phyloP scores from a whole-genome alignment of 495 filamentous ascomycete species.

The Penicillium lividum region DNA sequence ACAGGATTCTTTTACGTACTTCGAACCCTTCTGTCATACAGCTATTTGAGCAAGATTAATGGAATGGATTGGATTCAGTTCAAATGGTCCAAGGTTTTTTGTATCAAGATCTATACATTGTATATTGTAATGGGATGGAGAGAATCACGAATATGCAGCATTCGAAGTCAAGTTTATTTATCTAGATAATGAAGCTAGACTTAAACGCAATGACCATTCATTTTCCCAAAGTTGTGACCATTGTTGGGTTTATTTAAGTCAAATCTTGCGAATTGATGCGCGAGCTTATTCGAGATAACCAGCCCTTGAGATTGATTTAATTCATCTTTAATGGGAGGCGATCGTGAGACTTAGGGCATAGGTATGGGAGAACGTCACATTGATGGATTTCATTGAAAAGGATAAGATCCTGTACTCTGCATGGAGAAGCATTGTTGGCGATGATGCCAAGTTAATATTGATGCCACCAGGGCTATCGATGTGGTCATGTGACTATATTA shows the following conservation, averaged over 20 bases:
- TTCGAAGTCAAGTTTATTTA: background rate
- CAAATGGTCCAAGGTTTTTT: background rate
- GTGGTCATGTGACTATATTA: conserved; percentile 7
- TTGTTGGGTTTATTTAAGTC: background rate
- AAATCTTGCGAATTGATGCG: background rate
- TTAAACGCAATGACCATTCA: background rate
- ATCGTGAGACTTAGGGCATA: background rate
- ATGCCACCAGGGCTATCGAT: conserved; percentile 15
- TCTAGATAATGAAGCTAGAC: background rate
- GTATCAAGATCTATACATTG: conserved; percentile 2
- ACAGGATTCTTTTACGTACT: conserved; percentile 9
- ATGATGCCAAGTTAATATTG: conserved; percentile 2
- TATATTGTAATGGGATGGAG: background rate
- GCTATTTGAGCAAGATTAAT: background rate
- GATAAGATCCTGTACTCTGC: background rate
- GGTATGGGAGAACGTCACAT: background rate
- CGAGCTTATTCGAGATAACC: background rate
- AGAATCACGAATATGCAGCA: background rate
- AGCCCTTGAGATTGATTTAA: background rate
- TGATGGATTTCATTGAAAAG: background rate
- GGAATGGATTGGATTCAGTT: background rate
- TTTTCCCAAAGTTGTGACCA: background rate
- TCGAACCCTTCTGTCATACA: background rate
- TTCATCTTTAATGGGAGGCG: background rate
- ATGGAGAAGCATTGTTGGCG: background rate